phyloP scores from a whole-genome alignment of 2,329 filamentous ascomycete genomes.

The Diaporthe amygdali region DNA sequence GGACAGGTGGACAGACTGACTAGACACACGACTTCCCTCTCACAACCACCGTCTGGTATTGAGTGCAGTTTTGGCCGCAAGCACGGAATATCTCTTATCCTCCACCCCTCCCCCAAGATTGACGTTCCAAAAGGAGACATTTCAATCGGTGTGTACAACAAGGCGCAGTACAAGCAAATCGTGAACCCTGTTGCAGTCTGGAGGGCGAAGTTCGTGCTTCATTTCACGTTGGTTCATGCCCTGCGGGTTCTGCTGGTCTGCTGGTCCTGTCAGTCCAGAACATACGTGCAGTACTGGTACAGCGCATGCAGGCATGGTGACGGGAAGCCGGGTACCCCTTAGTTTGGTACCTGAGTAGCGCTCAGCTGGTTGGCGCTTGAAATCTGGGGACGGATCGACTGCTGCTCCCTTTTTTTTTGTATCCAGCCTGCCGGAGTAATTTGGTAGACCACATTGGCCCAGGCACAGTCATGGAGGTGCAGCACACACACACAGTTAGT shows the following conservation, averaged over 20 bases:
- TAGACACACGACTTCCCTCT: not conserved
- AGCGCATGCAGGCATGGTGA: slow-evolving; percentile 9
- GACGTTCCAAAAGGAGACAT: not conserved
- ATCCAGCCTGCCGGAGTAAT: slow-evolving; percentile 4
- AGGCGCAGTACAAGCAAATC: not conserved
- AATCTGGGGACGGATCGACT: slow-evolving; percentile 14
- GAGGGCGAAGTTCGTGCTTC: not conserved
- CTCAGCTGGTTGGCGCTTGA: slow-evolving; percentile 12
- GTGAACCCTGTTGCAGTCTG: too few species aligned
- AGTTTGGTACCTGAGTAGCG: slow-evolving; percentile 10
- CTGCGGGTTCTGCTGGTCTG: not conserved
- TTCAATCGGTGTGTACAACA: not conserved
- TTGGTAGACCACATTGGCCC: not conserved
- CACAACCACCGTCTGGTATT: not conserved
- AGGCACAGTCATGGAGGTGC: not conserved
- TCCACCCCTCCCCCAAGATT: not conserved
- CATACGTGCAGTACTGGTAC: too few species aligned
- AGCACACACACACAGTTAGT: too few species aligned
- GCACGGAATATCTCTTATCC: not conserved
- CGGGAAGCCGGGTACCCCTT: slow-evolving; percentile 9
- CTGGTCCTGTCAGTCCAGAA: not conserved
- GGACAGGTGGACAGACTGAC: not conserved
- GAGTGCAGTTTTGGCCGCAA: not conserved
- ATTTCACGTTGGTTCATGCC: slow-evolving; percentile 12
- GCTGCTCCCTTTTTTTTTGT: not conserved